Evolutionary conservation across 2,329 filamentous ascomycete species (phyloP).

Genomic region (Microcyclospora tardicrescens): DNA sequence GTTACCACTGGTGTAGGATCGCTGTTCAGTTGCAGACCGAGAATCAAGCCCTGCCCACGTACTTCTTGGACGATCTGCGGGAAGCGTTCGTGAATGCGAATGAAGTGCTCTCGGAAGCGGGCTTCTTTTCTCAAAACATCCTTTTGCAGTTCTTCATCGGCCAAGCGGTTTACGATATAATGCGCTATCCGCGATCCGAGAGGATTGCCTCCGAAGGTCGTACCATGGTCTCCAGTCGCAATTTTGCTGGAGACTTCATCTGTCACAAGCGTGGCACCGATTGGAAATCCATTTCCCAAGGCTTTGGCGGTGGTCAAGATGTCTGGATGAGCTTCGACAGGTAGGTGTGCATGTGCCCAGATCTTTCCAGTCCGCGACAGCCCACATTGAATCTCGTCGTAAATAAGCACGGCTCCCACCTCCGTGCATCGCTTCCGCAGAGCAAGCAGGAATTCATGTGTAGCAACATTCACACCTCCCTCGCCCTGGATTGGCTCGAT

Average conservation of each 20-base stretch:
- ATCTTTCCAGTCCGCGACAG: conserved; percentile 73
- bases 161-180: conserved; percentile 67
- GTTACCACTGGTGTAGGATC: conserved; percentile 65
- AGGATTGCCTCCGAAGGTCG: conserved; percentile 88
- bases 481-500: conserved; percentile 97
- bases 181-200: conserved; percentile 74
- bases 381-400: conserved; percentile 96
- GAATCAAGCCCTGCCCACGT: conserved; percentile 69
- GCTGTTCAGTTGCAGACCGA: conserved; percentile 69
- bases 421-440: conserved; percentile 75
- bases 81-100: conserved; percentile 44
- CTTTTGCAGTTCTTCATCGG: conserved; percentile 55
- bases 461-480: conserved; percentile 77
- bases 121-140: conserved; percentile 56
- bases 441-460: conserved; percentile 67
- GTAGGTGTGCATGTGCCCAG: conserved; percentile 74
- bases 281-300: conserved; percentile 89
- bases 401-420: conserved; percentile 79
- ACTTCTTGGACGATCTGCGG: conserved; percentile 66
- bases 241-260: conserved; percentile 56
- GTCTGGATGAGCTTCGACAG: conserved; percentile 75
- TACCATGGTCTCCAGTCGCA: conserved; percentile 73
- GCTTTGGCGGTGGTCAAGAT: conserved; percentile 92
- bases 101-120: conserved; percentile 46
- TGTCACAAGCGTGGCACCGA: conserved; percentile 65